Evolutionary conservation across 257 asterid species (phyloP), one percentile per base, ranked within the genome.

Genomic region (Przewalskia tangutica): DNA sequence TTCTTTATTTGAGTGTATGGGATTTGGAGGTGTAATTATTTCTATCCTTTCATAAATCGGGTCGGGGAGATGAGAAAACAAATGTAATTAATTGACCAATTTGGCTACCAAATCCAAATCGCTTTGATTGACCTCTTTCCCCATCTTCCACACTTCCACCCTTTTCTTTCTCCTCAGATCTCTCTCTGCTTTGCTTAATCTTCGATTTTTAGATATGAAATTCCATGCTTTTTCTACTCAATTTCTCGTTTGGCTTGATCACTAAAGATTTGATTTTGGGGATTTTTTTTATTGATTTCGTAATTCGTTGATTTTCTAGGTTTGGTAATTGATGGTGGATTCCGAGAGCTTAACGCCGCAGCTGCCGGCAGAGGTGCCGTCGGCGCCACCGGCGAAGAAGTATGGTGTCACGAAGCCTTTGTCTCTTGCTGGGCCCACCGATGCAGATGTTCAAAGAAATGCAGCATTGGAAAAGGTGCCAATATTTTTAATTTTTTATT

Each of bases 341-440:
- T 64, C 85, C 8, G 83, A 83, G 79, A 78, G 85, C 76, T 65
- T 81, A 63, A 53, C 75, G 58, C 32, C 80, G 8, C 8, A 71
- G 13, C 44, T 6, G 2, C 11, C 62, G 16, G 9, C 36, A 1
- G 60, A 58, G 27, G 83, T 27, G 32, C 32, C 32, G 32, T 27
- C 58, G 46, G 53, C 18, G 42, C 27, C 83, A 60, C 80, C 54
- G 76, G 42, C 27, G 83, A 79, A 66, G 83, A 71, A 79, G 60
- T 71, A 79, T 51, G 86, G 86, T 2, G 81, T 84, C 7, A 70
- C 84, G 42, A 59, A 36, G 77, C 86, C 86, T n/a, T 42, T 84
- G 48, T 84, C 86, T 54, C 68, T 59, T 59, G 77, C 84, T 46
- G 86, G 86, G 38, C 86, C 86, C 42, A 79, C 86, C 62, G 81